Conservation (phyloP, 352 stramenopile species). For the Globisporangium megalacanthum region DNA sequence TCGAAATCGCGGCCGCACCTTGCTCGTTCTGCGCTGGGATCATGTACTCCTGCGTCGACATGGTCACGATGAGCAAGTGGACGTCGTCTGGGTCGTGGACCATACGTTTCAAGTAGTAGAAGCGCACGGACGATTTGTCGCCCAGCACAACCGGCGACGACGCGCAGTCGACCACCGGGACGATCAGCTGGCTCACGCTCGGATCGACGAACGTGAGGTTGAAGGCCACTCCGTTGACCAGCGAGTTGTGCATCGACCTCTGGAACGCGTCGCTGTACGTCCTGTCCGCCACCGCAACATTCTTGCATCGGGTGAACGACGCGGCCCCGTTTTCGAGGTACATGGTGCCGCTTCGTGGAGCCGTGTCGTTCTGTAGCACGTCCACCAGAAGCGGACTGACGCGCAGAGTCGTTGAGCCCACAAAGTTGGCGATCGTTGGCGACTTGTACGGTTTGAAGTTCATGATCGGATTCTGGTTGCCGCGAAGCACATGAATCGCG, state of each 20-base stretch:
- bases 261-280: constrained; percentile 33
- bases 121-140: constrained; percentile 19
- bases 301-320: constrained; percentile 15
- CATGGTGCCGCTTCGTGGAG: constrained; percentile 20
- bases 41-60: constrained; percentile 19
- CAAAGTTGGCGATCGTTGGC: constrained; percentile 9
- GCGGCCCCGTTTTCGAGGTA: constrained; percentile 23
- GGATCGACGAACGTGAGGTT: constrained; percentile 26
- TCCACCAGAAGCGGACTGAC: constrained; percentile 25
- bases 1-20: not conserved
- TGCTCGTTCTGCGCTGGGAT: constrained; percentile 13
- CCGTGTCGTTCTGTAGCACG: constrained; percentile 19
- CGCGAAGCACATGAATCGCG: constrained; percentile 1
- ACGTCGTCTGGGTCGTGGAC: constrained; percentile 17
- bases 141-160: constrained; percentile 16
- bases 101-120: constrained; percentile 41
- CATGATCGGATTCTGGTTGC: not conserved
- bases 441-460: constrained; percentile 11
- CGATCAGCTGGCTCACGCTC: constrained; percentile 19
- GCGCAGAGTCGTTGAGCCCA: constrained; percentile 16
- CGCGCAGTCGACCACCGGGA: constrained; percentile 40
- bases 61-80: constrained; percentile 15
- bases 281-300: constrained; percentile 9
- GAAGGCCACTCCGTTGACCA: constrained; percentile 18
- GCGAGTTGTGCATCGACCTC: constrained; percentile 15